Percentiles rank a stretch among this genome's conserved stretches.
phyloP scores from a whole-genome alignment of 2,329 filamentous ascomycete species.

The Mariannaea sp. region DNA sequence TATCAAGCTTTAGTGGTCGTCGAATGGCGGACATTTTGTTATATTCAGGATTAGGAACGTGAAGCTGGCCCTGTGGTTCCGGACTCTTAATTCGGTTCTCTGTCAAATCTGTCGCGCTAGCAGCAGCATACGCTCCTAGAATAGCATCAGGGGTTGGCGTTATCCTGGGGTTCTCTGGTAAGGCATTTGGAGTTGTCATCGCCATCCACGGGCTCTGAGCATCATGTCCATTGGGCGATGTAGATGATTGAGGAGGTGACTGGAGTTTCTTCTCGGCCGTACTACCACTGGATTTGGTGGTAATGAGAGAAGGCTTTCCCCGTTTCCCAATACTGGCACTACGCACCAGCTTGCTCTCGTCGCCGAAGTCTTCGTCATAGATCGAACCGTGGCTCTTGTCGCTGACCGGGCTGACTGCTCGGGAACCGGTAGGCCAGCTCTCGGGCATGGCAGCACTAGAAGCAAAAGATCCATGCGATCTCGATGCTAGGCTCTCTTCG shows the following conservation, averaged over 20 bases:
- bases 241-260: slow-evolving; percentile 48
- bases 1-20: slow-evolving; percentile 75
- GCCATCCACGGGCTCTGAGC: slow-evolving; percentile 53
- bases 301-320: slow-evolving; percentile 62
- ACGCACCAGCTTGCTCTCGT: slow-evolving; percentile 63
- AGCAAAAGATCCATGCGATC: slow-evolving; percentile 67
- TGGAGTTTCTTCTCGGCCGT: slow-evolving; percentile 41
- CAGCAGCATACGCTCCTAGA: slow-evolving; percentile 55
- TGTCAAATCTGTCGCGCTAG: slow-evolving; percentile 50
- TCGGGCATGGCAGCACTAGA: slow-evolving; percentile 76
- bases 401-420: slow-evolving; percentile 50
- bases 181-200: slow-evolving; percentile 38
- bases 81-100: slow-evolving; percentile 38
- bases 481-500: slow-evolving; percentile 66
- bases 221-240: slow-evolving; percentile 53
- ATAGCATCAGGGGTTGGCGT: slow-evolving; percentile 52
- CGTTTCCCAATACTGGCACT: slow-evolving; percentile 66
- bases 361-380: slow-evolving; percentile 54
- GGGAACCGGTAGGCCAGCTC: slow-evolving; percentile 62
- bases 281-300: slow-evolving; percentile 34
- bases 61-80: slow-evolving; percentile 26
- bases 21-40: slow-evolving; percentile 60
- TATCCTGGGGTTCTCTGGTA: slow-evolving; percentile 22
- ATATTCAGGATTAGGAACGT: slow-evolving; percentile 17
- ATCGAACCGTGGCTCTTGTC: slow-evolving; percentile 50